phyloP scores from a whole-genome alignment of 1,284 basidiomycete genomes.

The Cystobasidium slooffiae region DNA sequence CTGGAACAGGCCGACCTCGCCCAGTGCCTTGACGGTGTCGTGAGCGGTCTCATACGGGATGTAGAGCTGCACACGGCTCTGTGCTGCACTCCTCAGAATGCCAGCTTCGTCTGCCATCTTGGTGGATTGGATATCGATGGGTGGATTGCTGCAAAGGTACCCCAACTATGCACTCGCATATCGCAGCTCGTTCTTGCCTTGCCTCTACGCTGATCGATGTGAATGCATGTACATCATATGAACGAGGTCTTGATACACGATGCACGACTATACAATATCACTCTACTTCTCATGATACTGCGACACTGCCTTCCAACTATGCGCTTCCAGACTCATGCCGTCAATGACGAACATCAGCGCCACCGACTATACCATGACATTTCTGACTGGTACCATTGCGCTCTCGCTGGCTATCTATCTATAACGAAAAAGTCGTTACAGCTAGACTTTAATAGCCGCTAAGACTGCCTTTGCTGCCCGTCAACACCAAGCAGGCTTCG shows the following conservation, averaged over 20 bases:
- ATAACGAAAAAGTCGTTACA: too few relatives aligned
- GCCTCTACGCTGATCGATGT: neutral
- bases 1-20: conserved; percentile 92
- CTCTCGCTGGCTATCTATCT: too few relatives aligned
- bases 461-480: neutral
- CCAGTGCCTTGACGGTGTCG: conserved; percentile 91
- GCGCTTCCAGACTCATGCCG: too few relatives aligned
- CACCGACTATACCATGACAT: too few relatives aligned
- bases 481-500: conserved; percentile 21
- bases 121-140: neutral
- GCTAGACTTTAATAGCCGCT: too few relatives aligned
- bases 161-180: neutral
- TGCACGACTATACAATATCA: too few relatives aligned
- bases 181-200: neutral
- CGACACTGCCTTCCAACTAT: too few relatives aligned
- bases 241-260: too few relatives aligned
- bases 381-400: too few relatives aligned
- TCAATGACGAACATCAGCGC: too few relatives aligned
- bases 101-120: conserved; percentile 15
- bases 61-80: conserved; percentile 75
- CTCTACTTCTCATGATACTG: too few relatives aligned
- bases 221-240: neutral
- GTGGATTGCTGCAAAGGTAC: neutral
- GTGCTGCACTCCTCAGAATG: conserved; percentile 1
- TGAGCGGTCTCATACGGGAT: conserved; percentile 97